Base-by-base conservation (phyloP, 768 basidiomycete species). In the Exidia glandulosa region DNA sequence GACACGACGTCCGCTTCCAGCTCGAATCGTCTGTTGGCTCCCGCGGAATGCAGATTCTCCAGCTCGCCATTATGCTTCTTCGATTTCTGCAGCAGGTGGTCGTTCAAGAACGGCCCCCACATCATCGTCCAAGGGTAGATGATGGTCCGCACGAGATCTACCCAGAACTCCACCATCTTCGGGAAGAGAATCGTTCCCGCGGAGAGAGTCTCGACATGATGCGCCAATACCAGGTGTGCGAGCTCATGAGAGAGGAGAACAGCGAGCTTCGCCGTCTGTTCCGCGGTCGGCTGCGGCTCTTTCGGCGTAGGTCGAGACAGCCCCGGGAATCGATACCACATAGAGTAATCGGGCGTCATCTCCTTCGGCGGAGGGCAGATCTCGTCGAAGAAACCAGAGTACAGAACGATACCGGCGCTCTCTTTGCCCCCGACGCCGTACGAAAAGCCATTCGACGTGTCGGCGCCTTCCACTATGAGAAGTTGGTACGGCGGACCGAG, bases 361-460 rank as follows among this genome's bases (percentile, higher is more conserved):
- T n/a, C n/a, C n/a, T n/a, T n/a, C 41, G 57, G 13, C 32, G 63
- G 62, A 47, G 67, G 56, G 34, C 96, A 76, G 57, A 97, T 86
- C 59, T 92, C 85, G 67, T 97, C 90, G 55, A 98, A 69, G 74
- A 97, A 90, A 4, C 95, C 95, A 14, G 90, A 90, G 71, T 91
- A 97, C 10, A 99, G 83, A 59, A 98, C 94, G 61, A 99, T 81
- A 4, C 96, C 95, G 60, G 92, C 93, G 1, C 86, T 90, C 33
- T 90, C 88, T 66, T 94, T 84, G 3, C 90, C 87, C 13, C 92
- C 92, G 64, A 97, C 97, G 1, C 95, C 95, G 68, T 94, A 97
- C 1, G 88, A 90, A 70, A 99, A 95, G 1, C 95, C 95, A 67
- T 97, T 99, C 10, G 83, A 79, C n/a, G n/a, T n/a, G n/a, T n/a